Percentiles rank a stretch among this genome's conserved stretches.
Evolutionary conservation across 2,329 filamentous ascomycete genomes (phyloP).

Genomic region (Penicillium sp.): DNA sequence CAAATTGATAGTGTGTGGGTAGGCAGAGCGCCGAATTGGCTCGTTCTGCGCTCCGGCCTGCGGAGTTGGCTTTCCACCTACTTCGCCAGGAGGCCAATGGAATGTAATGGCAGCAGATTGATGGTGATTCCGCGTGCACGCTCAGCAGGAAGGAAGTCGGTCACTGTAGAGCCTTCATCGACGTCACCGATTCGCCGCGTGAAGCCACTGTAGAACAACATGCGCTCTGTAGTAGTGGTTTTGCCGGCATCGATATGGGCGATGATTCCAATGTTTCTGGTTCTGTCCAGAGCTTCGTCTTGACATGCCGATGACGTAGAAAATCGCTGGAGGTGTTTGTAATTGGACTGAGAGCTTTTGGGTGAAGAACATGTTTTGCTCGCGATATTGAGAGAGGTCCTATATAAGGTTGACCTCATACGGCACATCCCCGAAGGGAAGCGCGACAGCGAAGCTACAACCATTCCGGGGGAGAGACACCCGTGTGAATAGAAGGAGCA

Average conservation of each 20-base stretch:
- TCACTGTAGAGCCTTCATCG: conserved; percentile 94
- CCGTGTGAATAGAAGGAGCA: conserved; percentile 2
- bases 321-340: conserved; percentile 23
- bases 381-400: conserved; percentile 7
- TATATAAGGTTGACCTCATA: conserved; percentile 21
- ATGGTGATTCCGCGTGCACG: conserved; percentile 93
- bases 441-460: conserved; percentile 34
- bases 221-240: conserved; percentile 97
- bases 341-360: conserved; percentile 7
- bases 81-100: conserved; percentile 71
- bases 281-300: conserved; percentile 56
- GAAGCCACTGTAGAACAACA: conserved; percentile 95
- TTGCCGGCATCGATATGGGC: conserved; percentile 99
- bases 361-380: conserved; percentile 8
- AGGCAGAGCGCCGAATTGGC: conserved; percentile 52
- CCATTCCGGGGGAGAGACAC: conserved; percentile 26
- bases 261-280: conserved; percentile 96
- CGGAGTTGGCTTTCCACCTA: conserved; percentile 16
- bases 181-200: conserved; percentile 90
- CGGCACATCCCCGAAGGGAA: conserved; percentile 27
- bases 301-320: conserved; percentile 30
- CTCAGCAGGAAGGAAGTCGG: conserved; percentile 93
- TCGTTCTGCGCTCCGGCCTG: conserved; percentile 38
- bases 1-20: conserved; percentile 75
- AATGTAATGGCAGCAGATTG: conserved; percentile 97